A percentile compares a stretch with the other conserved stretches of the same genome.
phyloP scores from a whole-genome alignment of 352 stramenopile species.

The Pythium oligandrum region DNA sequence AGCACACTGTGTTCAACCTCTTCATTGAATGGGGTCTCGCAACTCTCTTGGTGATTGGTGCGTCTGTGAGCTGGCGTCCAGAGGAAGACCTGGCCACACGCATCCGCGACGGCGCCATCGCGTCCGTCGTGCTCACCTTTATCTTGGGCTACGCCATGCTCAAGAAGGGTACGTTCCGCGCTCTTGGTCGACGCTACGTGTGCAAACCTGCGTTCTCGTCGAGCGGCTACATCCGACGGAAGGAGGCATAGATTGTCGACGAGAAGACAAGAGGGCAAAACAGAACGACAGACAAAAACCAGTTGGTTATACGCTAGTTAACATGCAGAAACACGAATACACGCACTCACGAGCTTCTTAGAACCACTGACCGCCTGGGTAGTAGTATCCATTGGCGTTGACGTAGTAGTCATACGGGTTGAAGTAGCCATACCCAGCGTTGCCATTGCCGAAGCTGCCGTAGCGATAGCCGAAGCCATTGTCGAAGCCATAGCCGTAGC shows the following conservation, averaged over 20 bases:
- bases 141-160: constrained; percentile 64
- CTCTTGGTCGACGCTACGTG: constrained; percentile 73
- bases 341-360: background rate
- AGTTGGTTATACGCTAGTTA: background rate
- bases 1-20: constrained; percentile 67
- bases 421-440: constrained; percentile 7
- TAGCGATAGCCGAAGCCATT: background rate
- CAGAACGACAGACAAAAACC: background rate
- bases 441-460: constrained; percentile 2
- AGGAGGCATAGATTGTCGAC: constrained; percentile 25
- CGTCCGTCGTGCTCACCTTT: constrained; percentile 39
- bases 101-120: constrained; percentile 56
- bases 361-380: background rate
- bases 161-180: constrained; percentile 80
- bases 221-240: constrained; percentile 81
- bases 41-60: constrained; percentile 45
- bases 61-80: constrained; percentile 57
- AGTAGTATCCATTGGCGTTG: background rate
- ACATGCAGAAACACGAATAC: background rate
- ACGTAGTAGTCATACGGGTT: constrained; percentile 1
- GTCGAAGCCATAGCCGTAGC: constrained; percentile 1
- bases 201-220: constrained; percentile 85
- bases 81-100: constrained; percentile 50
- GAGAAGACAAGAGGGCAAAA: background rate
- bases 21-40: constrained; percentile 48